Percentiles rank a stretch among this genome's conserved stretches.
Evolutionary conservation across 2,329 filamentous ascomycete genomes (phyloP).

Genomic region (Cercospora canescens): DNA sequence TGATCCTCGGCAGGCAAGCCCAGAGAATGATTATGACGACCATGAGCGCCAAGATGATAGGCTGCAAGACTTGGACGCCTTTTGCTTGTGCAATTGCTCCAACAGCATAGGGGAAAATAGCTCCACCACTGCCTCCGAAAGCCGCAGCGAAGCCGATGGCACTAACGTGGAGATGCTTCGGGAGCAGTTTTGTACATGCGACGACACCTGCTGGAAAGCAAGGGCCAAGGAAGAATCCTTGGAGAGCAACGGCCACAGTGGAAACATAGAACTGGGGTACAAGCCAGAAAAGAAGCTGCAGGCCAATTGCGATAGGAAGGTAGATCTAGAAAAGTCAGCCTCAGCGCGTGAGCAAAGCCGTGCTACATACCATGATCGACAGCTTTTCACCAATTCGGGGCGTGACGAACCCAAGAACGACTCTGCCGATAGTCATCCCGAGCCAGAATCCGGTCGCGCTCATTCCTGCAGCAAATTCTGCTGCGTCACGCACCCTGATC

Average conservation of each 20-base stretch:
- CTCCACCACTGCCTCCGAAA: conserved; percentile 72
- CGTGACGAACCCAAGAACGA: conserved; percentile 75
- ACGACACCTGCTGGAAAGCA: conserved; percentile 76
- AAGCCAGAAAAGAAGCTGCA: conserved; percentile 78
- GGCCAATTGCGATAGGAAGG: conserved; percentile 60
- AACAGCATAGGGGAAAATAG: conserved; percentile 64
- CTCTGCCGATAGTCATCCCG: conserved; percentile 72
- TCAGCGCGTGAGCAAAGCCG: not conserved
- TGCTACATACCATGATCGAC: conserved; percentile 42
- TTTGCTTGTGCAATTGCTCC: conserved; percentile 66
- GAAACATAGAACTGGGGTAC: conserved; percentile 75
- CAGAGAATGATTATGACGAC: conserved; percentile 54
- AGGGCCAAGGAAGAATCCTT: conserved; percentile 79
- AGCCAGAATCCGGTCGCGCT: conserved; percentile 82
- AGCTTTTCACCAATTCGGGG: conserved; percentile 70
- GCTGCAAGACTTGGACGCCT: conserved; percentile 61
- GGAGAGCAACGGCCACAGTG: conserved; percentile 67
- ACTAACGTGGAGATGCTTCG: conserved; percentile 71
- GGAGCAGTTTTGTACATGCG: conserved; percentile 71
- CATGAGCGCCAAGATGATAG: conserved; percentile 57
- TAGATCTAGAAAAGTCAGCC: conserved; percentile 52
- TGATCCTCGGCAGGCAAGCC: conserved; percentile 50
- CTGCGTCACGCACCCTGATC: conserved; percentile 71
- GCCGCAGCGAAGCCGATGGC: conserved; percentile 79
- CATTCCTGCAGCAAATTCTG: conserved; percentile 71